phyloP scores from a whole-genome alignment of 1,139 yeast species.

The Geotrichum cucujoidarum region DNA sequence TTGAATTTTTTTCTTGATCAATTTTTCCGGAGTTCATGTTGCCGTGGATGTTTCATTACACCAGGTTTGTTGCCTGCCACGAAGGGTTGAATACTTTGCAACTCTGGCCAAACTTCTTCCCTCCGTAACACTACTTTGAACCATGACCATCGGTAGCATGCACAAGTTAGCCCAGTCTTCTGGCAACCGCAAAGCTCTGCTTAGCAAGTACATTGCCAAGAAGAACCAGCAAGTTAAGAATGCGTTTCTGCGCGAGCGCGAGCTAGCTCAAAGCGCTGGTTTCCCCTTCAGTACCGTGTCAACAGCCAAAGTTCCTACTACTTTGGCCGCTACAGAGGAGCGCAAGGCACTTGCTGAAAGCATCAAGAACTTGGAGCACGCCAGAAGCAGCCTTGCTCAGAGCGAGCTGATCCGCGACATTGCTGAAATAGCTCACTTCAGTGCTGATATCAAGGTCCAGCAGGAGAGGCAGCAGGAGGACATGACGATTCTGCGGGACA shows the following conservation, averaged over 20 bases:
- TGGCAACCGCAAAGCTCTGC: neutral
- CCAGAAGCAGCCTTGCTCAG: neutral
- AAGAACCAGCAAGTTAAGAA: conserved; percentile 4
- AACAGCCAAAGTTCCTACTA: neutral
- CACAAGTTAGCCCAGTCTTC: neutral
- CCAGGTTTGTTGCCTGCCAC: no score
- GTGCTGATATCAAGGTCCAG: conserved; percentile 6
- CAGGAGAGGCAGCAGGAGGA: conserved; percentile 3
- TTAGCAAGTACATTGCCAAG: neutral
- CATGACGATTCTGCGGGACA: neutral
- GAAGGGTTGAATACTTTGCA: no score
- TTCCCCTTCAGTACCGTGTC: neutral
- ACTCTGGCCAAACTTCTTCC: neutral
- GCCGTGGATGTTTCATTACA: no score
- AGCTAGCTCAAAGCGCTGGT: neutral
- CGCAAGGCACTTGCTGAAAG: neutral
- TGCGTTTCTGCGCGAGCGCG: neutral
- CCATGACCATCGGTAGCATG: neutral
- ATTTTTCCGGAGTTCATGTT: no score
- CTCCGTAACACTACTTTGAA: neutral
- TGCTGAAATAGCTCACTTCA: conserved; percentile 4
- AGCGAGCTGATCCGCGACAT: conserved; percentile 7
- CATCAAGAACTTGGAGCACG: neutral
- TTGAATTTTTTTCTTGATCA: no score
- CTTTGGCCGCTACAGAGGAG: neutral